phyloP scores from a whole-genome alignment of 768 basidiomycete genomes.

The Serpula lacrymans region DNA sequence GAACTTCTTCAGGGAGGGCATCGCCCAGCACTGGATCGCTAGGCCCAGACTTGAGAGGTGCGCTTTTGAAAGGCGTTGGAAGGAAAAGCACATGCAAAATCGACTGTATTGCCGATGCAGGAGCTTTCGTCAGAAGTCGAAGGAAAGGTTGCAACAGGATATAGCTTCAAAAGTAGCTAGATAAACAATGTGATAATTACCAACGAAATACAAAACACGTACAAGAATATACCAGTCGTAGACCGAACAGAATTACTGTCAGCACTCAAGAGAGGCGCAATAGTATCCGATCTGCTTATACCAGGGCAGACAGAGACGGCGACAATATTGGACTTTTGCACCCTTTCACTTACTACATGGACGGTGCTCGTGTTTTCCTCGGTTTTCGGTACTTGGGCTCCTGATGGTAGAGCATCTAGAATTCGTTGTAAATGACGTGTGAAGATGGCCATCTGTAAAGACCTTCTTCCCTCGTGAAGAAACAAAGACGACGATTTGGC shows the following conservation, averaged over 20 bases:
- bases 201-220: constrained; percentile 16
- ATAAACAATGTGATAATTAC: constrained; percentile 2
- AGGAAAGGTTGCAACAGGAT: constrained; percentile 63
- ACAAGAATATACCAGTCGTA: constrained; percentile 48
- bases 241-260: constrained; percentile 32
- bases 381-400: constrained; percentile 47
- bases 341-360: constrained; percentile 37
- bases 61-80: constrained; percentile 71
- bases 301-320: constrained; percentile 74
- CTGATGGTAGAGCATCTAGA: constrained; percentile 72
- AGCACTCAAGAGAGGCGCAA: constrained; percentile 42
- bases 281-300: constrained; percentile 66
- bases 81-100: constrained; percentile 81
- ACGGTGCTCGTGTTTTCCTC: constrained; percentile 25
- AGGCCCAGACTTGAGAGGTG: constrained; percentile 23
- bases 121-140: constrained; percentile 66
- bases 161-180: constrained; percentile 50
- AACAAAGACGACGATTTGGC: constrained; percentile 32
- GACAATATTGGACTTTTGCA: constrained; percentile 71
- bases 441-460: constrained; percentile 59
- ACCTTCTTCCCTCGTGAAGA: constrained; percentile 60
- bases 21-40: constrained; percentile 7
- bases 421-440: constrained; percentile 82
- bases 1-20: constrained; percentile 50
- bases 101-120: constrained; percentile 61